These are phyloP conservation scores for Hemileia vastatrix DNA, from an alignment of 1,284 basidiomycete species.

Conservation along the genomic window DNA sequence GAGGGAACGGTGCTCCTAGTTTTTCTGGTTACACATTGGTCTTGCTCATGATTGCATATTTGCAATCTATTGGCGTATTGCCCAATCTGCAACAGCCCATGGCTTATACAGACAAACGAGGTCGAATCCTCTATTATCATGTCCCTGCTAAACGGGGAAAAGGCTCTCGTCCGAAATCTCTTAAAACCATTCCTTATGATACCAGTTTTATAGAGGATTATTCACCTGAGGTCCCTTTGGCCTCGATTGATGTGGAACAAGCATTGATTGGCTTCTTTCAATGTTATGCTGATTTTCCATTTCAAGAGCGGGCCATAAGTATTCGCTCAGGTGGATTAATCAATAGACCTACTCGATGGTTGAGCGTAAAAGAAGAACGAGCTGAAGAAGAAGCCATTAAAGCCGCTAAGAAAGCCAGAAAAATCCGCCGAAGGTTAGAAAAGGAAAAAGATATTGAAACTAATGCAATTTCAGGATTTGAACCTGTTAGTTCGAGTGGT, in stretches of 20 bases:
- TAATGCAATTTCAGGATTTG: too few relatives aligned
- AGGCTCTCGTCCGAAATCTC: too few relatives aligned
- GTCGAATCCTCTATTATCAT: neutral
- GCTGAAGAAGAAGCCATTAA: too few relatives aligned
- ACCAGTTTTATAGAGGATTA: neutral
- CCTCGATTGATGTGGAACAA: neutral
- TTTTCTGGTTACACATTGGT: constrained; percentile 12
- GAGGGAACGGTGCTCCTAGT: neutral
- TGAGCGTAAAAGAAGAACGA: too few relatives aligned
- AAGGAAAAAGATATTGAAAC: too few relatives aligned
- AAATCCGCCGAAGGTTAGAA: too few relatives aligned
- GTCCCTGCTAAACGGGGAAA: neutral
- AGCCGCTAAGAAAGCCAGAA: too few relatives aligned
- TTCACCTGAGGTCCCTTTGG: neutral
- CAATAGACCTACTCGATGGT: too few relatives aligned
- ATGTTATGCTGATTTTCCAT: neutral
- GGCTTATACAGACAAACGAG: neutral
- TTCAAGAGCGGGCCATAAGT: neutral
- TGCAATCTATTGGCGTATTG: constrained; percentile 8
- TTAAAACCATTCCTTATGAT: neutral
- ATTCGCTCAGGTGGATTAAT: neutral
- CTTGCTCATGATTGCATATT: constrained; percentile 10
- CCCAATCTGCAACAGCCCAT: constrained; percentile 14
- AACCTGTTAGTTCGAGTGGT: too few relatives aligned
- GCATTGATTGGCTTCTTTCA: neutral